A percentile compares a stretch with the other conserved stretches of the same genome.
These are phyloP conservation scores for Fomitopsis pulvina DNA, from an alignment of 768 basidiomycete genomes.

Conservation along the genomic window DNA sequence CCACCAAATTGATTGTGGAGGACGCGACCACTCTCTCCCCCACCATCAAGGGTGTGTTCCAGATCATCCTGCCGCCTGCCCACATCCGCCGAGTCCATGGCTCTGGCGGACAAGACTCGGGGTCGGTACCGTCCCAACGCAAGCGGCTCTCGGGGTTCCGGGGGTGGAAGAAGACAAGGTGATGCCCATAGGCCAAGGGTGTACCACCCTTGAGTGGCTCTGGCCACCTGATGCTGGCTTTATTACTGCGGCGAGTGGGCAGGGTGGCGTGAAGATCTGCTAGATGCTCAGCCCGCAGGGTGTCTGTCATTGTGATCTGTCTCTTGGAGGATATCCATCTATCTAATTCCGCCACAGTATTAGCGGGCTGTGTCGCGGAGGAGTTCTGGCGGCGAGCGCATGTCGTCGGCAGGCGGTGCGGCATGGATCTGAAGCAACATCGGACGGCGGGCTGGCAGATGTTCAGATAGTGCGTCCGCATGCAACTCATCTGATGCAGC, in stretches of 20 bases:
- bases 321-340: constrained; percentile 45
- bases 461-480: too few species aligned
- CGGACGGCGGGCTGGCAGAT: background rate
- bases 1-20: constrained; percentile 42
- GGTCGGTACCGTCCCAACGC: constrained; percentile 66
- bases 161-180: constrained; percentile 70
- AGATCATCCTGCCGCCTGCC: constrained; percentile 65
- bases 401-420: background rate
- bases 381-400: background rate
- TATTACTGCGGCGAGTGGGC: constrained; percentile 63
- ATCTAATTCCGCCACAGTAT: constrained; percentile 30
- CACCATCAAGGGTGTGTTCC: constrained; percentile 49
- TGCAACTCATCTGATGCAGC: too few species aligned
- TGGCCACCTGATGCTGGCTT: constrained; percentile 22
- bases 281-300: constrained; percentile 48
- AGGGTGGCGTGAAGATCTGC: constrained; percentile 62
- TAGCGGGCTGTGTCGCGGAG: constrained; percentile 10
- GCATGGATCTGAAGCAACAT: background rate
- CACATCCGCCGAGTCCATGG: constrained; percentile 80
- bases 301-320: constrained; percentile 33
- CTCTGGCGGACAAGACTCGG: constrained; percentile 62
- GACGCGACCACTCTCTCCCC: constrained; percentile 46
- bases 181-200: constrained; percentile 55
- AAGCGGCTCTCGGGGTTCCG: constrained; percentile 50
- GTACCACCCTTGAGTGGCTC: constrained; percentile 33